Base-by-base conservation (phyloP, 257 asterid species). In the Fraxinus americana region DNA sequence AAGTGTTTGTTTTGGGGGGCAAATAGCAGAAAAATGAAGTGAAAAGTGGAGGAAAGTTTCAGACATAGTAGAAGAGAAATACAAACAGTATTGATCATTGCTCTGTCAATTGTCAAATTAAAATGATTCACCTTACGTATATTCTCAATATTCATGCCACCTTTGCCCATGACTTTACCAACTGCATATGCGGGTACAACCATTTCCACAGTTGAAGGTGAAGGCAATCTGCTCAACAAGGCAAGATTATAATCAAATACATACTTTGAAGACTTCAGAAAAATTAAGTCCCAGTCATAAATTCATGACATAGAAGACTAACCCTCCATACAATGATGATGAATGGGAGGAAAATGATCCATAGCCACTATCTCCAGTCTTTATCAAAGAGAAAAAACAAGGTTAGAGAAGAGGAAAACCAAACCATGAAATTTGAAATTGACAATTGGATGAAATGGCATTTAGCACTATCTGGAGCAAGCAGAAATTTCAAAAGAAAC, bases 91-190 rank as follows among this genome's bases (percentile, higher is more conserved):
- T 2, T 54, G 23, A 17, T 54, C 10, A 54, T 54, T 5, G 21
- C 12, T 54, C 25, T 54, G 25, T 54, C 3, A 77, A 65, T 7
- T 54, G 25, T n/a, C 11, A 75, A 54, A 63, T 69, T 35, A 30
- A 59, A 41, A 82, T 16, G 69, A 76, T 79, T 81, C 84, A 92
- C 99, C 96, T 92, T 90, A 27, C 98, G 93, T 71, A 94, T 91
- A 83, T 92, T 94, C n/a, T 92, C 99, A 34, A 94, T 85, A 83
- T 94, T 94, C 65, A 91, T 83, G 78, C 99, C 98, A 72, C 97
- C 91, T 88, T 85, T 92, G 63, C 98, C 98, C 72, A 92, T 83
- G 80, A 94, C 98, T 86, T 89, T 94, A 66, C 97, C 93, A 75
- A 88, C 86, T 7, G 97, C 96, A 67, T 91, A 90, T 72, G 91